phyloP scores from a whole-genome alignment of 805 yeast species.

The Yamadazyma olivae region DNA sequence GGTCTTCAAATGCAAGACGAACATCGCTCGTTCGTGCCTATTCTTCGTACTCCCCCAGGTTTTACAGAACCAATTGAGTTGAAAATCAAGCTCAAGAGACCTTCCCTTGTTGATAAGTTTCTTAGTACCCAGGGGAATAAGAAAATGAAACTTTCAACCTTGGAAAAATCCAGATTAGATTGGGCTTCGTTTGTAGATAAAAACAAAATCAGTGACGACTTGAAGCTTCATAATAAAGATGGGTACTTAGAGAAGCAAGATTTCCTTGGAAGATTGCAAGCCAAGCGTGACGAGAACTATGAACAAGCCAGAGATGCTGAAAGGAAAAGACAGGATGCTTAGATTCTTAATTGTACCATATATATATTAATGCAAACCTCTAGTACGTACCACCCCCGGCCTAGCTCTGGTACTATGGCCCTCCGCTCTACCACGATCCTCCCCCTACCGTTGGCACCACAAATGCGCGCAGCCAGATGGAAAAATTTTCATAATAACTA shows the following conservation, averaged over 20 bases:
- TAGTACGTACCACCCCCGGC: too few species aligned
- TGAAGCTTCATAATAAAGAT: constrained; percentile 75
- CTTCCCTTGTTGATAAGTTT: constrained; percentile 74
- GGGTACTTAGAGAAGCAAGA: constrained; percentile 92
- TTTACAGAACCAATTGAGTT: constrained; percentile 35
- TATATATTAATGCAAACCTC: too few species aligned
- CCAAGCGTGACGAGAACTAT: constrained; percentile 49
- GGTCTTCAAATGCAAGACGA: constrained; percentile 18
- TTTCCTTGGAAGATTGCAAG: constrained; percentile 74
- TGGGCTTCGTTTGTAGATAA: constrained; percentile 94
- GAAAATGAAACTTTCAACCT: constrained; percentile 74
- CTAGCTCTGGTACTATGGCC: too few species aligned
- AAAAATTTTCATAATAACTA: background rate
- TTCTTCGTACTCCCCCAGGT: constrained; percentile 30
- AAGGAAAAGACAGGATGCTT: constrained; percentile 11
- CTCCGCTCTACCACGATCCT: too few species aligned
- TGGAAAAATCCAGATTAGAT: constrained; percentile 89
- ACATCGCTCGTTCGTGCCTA: constrained; percentile 29
- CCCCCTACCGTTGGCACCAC: too few species aligned
- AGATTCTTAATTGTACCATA: too few species aligned
- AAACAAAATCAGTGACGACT: constrained; percentile 79
- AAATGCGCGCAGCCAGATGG: background rate
- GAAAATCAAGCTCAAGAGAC: constrained; percentile 63
- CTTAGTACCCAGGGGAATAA: constrained; percentile 60
- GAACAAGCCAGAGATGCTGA: constrained; percentile 41